Percentiles rank a stretch among this genome's conserved stretches.
Evolutionary conservation across 2,329 filamentous ascomycete genomes (phyloP).

Genomic region (Calonectria crousiana): DNA sequence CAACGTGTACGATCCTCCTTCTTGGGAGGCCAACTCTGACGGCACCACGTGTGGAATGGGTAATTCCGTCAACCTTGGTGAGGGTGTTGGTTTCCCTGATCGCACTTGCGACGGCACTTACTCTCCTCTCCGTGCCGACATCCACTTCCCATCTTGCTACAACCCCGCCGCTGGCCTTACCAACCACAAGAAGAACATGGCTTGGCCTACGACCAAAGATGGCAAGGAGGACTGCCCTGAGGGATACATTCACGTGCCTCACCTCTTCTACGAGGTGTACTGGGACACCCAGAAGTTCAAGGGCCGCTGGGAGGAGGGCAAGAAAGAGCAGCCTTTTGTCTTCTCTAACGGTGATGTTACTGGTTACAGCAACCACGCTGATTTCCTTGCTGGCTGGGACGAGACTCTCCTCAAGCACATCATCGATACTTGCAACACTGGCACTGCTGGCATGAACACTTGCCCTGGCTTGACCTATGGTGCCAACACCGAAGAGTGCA

Average conservation of each 20-base stretch:
- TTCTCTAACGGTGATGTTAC: slow-evolving; percentile 77
- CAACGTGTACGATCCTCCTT: slow-evolving; percentile 60
- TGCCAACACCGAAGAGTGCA: slow-evolving; percentile 65
- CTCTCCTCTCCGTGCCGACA: slow-evolving; percentile 73
- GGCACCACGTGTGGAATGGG: slow-evolving; percentile 67
- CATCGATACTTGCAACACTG: slow-evolving; percentile 74
- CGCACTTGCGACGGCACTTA: slow-evolving; percentile 73
- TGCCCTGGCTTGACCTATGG: slow-evolving; percentile 70
- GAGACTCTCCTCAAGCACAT: slow-evolving; percentile 72
- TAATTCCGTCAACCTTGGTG: slow-evolving; percentile 65
- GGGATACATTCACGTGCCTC: slow-evolving; percentile 67
- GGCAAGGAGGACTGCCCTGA: slow-evolving; percentile 67
- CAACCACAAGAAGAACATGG: slow-evolving; percentile 75
- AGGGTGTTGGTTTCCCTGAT: slow-evolving; percentile 76
- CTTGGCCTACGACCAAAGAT: slow-evolving; percentile 65
- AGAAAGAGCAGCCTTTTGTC: slow-evolving; percentile 73
- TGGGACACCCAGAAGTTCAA: slow-evolving; percentile 68
- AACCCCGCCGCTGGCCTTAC: slow-evolving; percentile 71
- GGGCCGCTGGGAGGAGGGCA: slow-evolving; percentile 65
- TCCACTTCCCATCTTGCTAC: slow-evolving; percentile 82
- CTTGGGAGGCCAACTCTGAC: slow-evolving; percentile 67
- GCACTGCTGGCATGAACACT: slow-evolving; percentile 70
- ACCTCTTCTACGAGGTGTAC: slow-evolving; percentile 71
- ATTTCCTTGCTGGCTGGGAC: slow-evolving; percentile 83
- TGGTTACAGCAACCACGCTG: slow-evolving; percentile 77